Percentiles rank a stretch among this genome's conserved stretches.
phyloP scores from a whole-genome alignment of 2,329 filamentous ascomycete genomes.

The Aphanocladium album region DNA sequence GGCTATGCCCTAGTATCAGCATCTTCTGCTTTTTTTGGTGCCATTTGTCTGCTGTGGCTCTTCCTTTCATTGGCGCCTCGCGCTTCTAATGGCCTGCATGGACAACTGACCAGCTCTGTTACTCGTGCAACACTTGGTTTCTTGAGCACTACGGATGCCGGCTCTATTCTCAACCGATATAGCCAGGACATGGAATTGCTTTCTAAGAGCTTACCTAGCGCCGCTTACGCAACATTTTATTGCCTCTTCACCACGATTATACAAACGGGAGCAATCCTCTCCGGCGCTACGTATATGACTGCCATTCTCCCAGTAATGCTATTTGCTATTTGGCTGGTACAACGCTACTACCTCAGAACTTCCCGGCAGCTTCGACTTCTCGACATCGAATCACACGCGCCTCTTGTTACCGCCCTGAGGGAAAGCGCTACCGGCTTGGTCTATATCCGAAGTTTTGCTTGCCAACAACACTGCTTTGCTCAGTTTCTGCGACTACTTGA shows the following conservation, averaged over 20 bases:
- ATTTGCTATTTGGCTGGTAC: conserved; percentile 18
- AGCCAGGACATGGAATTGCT: background rate
- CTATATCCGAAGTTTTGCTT: background rate
- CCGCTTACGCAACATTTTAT: background rate
- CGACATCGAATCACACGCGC: background rate
- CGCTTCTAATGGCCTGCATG: background rate
- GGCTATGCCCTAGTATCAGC: background rate
- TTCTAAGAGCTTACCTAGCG: background rate
- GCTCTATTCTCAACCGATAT: background rate
- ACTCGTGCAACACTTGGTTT: background rate
- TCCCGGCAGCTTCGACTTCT: background rate
- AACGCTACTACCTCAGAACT: background rate
- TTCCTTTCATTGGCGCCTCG: background rate
- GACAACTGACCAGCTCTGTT: background rate
- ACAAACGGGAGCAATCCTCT: background rate
- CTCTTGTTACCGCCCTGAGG: background rate
- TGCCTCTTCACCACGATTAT: background rate
- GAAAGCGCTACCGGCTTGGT: background rate
- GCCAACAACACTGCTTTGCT: background rate
- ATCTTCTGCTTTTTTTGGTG: background rate
- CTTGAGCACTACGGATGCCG: background rate
- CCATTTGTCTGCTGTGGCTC: background rate
- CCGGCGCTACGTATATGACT: background rate
- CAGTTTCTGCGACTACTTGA: background rate
- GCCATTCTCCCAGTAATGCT: background rate